These are phyloP conservation scores for Atalantia buxifolia DNA, from an alignment of 345 rosid species.

Conservation along the genomic window DNA sequence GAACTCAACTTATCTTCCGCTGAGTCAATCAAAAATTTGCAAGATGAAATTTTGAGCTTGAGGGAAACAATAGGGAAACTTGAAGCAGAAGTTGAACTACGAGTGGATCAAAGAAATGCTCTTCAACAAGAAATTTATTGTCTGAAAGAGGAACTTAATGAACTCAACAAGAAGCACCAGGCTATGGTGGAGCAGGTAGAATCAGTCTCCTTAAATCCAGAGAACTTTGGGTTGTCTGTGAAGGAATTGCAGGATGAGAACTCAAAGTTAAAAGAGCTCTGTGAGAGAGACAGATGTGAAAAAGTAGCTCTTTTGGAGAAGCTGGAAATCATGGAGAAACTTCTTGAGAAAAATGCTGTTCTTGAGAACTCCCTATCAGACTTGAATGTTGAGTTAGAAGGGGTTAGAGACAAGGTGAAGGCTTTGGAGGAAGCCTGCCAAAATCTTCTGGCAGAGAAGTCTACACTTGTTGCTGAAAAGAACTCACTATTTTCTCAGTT, in stretches of 20 bases:
- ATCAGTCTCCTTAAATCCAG: slow-evolving; percentile 61
- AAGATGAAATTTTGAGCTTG: slow-evolving; percentile 62
- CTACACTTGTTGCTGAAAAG: slow-evolving; percentile 61
- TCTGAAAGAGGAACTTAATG: slow-evolving; percentile 88
- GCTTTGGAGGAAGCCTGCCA: slow-evolving; percentile 63
- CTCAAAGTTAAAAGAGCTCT: slow-evolving; percentile 44
- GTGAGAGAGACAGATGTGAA: slow-evolving; percentile 53
- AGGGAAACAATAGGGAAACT: slow-evolving; percentile 74
- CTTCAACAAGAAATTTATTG: slow-evolving; percentile 98
- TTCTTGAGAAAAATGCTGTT: slow-evolving; percentile 67
- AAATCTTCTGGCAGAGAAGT: slow-evolving; percentile 60
- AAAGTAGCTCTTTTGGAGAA: slow-evolving; percentile 58
- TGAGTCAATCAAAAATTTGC: slow-evolving; percentile 58
- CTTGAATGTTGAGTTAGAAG: slow-evolving; percentile 80
- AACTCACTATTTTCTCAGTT: slow-evolving; percentile 51
- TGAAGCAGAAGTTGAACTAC: slow-evolving; percentile 87
- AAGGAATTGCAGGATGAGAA: slow-evolving; percentile 68
- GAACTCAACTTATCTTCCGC: slow-evolving; percentile 72
- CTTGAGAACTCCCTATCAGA: slow-evolving; percentile 88
- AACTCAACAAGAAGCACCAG: slow-evolving; percentile 60
- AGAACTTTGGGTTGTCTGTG: slow-evolving; percentile 56
- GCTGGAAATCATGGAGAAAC: slow-evolving; percentile 73
- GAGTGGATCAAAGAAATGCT: slow-evolving; percentile 88
- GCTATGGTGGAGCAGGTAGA: slow-evolving; percentile 65
- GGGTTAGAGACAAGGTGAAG: slow-evolving; percentile 60